phyloP scores from a whole-genome alignment of 495 filamentous ascomycete genomes.

The Chaetomidium leptoderma region DNA sequence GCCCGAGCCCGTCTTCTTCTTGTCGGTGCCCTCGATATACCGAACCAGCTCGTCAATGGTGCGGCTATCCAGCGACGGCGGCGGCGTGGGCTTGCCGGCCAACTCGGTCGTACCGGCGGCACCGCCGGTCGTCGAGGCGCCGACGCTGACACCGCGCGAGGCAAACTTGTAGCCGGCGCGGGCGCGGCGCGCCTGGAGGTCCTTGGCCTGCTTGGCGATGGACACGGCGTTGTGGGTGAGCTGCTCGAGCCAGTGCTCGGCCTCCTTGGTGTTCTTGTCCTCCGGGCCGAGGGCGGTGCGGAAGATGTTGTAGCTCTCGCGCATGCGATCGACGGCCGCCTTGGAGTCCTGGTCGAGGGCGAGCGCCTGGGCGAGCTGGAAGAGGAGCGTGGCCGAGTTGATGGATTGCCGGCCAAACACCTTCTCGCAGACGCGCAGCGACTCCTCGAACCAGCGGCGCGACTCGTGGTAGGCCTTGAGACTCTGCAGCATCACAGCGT shows the following conservation, averaged over 20 bases:
- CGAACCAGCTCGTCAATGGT: slow-evolving; percentile 26
- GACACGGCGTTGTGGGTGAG: slow-evolving; percentile 91
- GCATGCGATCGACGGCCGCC: slow-evolving; percentile 84
- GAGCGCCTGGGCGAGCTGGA: slow-evolving; percentile 93
- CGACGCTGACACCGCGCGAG: slow-evolving; percentile 49
- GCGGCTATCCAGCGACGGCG: slow-evolving; percentile 34
- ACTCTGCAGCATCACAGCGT: slow-evolving; percentile 95
- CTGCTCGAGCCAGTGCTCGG: slow-evolving; percentile 91
- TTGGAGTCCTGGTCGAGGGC: slow-evolving; percentile 91
- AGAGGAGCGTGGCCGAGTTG: slow-evolving; percentile 91
- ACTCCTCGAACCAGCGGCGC: slow-evolving; percentile 92
- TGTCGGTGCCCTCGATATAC: slow-evolving; percentile 25
- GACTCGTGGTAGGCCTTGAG: slow-evolving; percentile 90
- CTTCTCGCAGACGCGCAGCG: slow-evolving; percentile 77
- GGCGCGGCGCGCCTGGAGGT: slow-evolving; percentile 65
- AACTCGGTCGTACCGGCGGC: slow-evolving; percentile 25
- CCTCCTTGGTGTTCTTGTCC: slow-evolving; percentile 93
- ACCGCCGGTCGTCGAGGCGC: slow-evolving; percentile 30
- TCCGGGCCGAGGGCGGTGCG: slow-evolving; percentile 73
- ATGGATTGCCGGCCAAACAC: slow-evolving; percentile 83
- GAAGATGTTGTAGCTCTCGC: slow-evolving; percentile 95
- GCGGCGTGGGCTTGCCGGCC: slow-evolving; percentile 17
- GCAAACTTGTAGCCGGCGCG: slow-evolving; percentile 48
- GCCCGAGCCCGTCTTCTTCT: slow-evolving; percentile 53
- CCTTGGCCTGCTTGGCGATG: slow-evolving; percentile 87